These are phyloP conservation scores for Gamsiella multidivaricata DNA, from an alignment of 192 early-diverging fungal genomes.

Conservation along the genomic window DNA sequence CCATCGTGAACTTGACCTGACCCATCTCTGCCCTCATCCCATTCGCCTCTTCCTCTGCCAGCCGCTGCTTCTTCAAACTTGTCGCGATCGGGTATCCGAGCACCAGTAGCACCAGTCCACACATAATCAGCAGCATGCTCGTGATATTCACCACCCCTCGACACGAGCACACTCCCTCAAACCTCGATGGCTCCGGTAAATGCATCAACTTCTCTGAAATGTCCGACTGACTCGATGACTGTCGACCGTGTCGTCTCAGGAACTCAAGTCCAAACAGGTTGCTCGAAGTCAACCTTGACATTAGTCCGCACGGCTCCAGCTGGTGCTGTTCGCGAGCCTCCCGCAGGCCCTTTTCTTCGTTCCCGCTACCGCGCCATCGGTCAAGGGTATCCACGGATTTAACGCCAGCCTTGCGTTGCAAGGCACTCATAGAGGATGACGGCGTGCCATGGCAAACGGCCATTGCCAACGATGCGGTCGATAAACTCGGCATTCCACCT, in stretches of 20 bases:
- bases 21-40: not conserved
- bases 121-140: constrained; percentile 39
- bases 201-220: constrained; percentile 38
- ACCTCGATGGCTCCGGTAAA: constrained; percentile 28
- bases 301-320: not conserved
- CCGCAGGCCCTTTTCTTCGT: not conserved
- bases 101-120: constrained; percentile 25
- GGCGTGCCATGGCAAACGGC: not conserved
- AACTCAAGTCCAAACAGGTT: not conserved
- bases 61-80: constrained; percentile 24
- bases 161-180: constrained; percentile 43
- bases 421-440: not conserved
- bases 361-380: not conserved
- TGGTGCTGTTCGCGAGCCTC: not conserved
- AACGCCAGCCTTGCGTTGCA: not conserved
- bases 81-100: constrained; percentile 38
- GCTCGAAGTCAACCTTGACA: not conserved
- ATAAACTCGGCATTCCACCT: not conserved
- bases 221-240: constrained; percentile 8
- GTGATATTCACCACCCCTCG: constrained; percentile 34
- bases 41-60: constrained; percentile 21
- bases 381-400: not conserved
- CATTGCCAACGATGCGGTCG: constrained; percentile 4
- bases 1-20: constrained; percentile 4
- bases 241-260: not conserved